Evolutionary conservation across 257 asterid species (phyloP).

Genomic region (Sherardia arvensis): DNA sequence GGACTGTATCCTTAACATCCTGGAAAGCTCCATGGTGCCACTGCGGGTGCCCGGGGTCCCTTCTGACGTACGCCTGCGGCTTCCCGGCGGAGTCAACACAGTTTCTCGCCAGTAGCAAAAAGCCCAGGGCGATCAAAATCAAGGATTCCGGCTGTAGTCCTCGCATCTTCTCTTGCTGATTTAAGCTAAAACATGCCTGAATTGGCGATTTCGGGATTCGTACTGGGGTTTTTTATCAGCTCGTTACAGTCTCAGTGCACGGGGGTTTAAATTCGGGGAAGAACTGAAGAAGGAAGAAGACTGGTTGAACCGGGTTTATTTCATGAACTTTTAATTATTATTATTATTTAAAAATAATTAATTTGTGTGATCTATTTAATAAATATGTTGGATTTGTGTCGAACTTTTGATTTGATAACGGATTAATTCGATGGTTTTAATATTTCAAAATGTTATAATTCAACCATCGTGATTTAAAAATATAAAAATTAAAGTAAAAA

Average conservation of each 20-base stretch:
- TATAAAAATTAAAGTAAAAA: no score
- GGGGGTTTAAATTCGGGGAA: conserved; percentile 1
- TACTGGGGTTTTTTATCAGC: neutral
- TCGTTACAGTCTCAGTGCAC: neutral
- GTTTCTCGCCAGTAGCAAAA: neutral
- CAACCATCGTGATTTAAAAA: no score
- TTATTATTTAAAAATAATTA: no score
- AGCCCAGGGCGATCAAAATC: neutral
- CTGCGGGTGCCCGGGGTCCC: conserved; percentile 94
- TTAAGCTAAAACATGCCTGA: neutral
- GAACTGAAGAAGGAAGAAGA: neutral
- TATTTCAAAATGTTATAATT: no score
- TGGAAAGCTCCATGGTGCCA: conserved; percentile 99
- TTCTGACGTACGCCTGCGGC: conserved; percentile 57
- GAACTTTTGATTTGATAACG: neutral
- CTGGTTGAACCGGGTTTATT: neutral
- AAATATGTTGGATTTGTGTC: no score
- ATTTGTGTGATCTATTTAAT: neutral
- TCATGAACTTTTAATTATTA: neutral
- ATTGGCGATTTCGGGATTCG: neutral
- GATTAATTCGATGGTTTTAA: no score
- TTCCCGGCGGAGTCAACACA: conserved; percentile 34
- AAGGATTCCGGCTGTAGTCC: neutral
- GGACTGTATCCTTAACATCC: conserved; percentile 78
- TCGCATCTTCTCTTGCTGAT: neutral